A percentile compares a stretch with the other conserved stretches of the same genome.
Conservation (phyloP, 345 rosid genomes). For the Salix caprea region DNA sequence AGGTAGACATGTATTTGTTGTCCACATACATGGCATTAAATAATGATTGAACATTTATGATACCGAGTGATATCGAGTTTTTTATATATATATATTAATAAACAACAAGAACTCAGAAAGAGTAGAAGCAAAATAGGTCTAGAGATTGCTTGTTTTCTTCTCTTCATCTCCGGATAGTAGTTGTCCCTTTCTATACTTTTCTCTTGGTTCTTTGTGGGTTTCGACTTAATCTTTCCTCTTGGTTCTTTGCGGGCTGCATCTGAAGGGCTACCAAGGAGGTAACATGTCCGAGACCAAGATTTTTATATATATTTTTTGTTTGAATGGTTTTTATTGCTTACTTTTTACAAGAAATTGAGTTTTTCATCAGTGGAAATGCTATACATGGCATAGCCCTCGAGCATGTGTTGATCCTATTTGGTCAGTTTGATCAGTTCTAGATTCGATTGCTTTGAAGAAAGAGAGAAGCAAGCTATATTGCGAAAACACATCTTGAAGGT, state of each 20-base stretch:
- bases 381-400: neutral
- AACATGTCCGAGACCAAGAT: neutral
- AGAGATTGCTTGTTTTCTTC: slow-evolving; percentile 38
- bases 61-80: neutral
- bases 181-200: slow-evolving; percentile 39
- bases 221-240: slow-evolving; percentile 18
- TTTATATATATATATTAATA: slow-evolving; percentile 1
- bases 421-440: neutral
- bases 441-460: neutral
- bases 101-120: slow-evolving; percentile 12
- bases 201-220: slow-evolving; percentile 35
- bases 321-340: neutral
- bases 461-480: neutral
- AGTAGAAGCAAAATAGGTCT: slow-evolving; percentile 27
- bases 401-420: neutral
- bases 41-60: slow-evolving; percentile 20
- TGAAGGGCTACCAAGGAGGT: neutral
- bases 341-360: neutral
- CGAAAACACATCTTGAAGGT: neutral
- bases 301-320: too few species aligned
- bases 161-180: slow-evolving; percentile 45
- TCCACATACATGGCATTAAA: slow-evolving; percentile 17
- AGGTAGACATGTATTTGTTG: slow-evolving; percentile 31
- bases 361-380: neutral
- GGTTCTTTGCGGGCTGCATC: slow-evolving; percentile 11